Base-by-base conservation (phyloP, 1,284 basidiomycete species). In the Ceratobasidium sp. region DNA sequence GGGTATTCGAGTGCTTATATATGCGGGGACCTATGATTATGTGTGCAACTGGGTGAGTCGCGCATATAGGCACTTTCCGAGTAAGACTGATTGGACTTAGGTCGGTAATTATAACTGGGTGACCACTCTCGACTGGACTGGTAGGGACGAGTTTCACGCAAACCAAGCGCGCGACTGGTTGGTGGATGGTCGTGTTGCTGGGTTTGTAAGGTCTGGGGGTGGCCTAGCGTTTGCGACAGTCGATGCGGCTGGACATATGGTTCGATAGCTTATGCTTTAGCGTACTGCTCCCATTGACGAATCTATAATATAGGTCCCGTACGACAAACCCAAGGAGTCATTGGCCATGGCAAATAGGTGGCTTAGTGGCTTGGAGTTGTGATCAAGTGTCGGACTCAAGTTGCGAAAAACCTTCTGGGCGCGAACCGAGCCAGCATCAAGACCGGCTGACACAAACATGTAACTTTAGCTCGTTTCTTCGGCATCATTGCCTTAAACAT, bases 1-100 rank as follows among this genome's bases (percentile, higher is more conserved):
- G 38, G 91, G 90, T 0, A 86, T 96, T 33, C 86, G 89, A 6
- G 91, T 92, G 3, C 88, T 96, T 20, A 90, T 95, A 78, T 94
- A 94, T 81, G 92, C 91, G n/a, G 78, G 59, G 0, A 93, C 91
- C 48, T 92, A 64, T 26, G 69, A 65, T 46, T 73, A 62, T 61
- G 64, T 78, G 13, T 73, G 57, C 50, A 73, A 71, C 15, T 78
- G 69, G 59, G 68, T 77, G 44, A 48, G 66, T 50, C 40, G 59
- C 46, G 38, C 48, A 28, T 40, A n/a, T 54, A 52, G 5, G 48
- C 20, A 13, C n/a, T 48, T 26, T 20, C 6, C 1, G 15, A 13
- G 15, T 12, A 13, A 10, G 13, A 40, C 26, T 48, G 15, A 50
- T 26, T 59, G 6, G 52, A 12, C 6, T 20, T 48, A 62, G 76